Evolutionary conservation across 2,329 filamentous ascomycete genomes (phyloP).

Genomic region (Coniochaeta hoffmannii): DNA sequence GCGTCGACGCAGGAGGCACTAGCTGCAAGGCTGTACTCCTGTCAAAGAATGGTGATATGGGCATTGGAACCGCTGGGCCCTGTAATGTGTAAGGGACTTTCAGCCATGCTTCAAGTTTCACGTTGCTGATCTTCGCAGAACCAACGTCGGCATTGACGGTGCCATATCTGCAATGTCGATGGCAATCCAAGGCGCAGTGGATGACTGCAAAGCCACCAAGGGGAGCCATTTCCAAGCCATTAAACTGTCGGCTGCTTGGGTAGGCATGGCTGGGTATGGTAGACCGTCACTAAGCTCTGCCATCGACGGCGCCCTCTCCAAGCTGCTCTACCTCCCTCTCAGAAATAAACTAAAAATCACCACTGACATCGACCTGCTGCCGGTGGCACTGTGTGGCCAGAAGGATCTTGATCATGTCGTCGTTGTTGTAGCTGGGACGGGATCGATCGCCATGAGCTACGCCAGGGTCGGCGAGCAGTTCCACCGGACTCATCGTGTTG

Average conservation of each 20-base stretch:
- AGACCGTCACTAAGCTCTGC: constrained; percentile 19
- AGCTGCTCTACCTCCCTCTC: constrained; percentile 18
- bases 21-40: constrained; percentile 31
- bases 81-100: constrained; percentile 28
- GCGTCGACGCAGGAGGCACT: constrained; percentile 33
- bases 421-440: constrained; percentile 34
- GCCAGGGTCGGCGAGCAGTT: constrained; percentile 12
- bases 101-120: constrained; percentile 12
- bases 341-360: constrained; percentile 21
- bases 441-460: constrained; percentile 33
- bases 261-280: constrained; percentile 32
- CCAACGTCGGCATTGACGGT: constrained; percentile 19
- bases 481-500: constrained; percentile 23
- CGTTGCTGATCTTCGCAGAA: constrained; percentile 9
- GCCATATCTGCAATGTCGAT: constrained; percentile 17
- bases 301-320: constrained; percentile 19
- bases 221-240: constrained; percentile 5
- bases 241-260: constrained; percentile 24
- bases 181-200: constrained; percentile 18
- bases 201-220: constrained; percentile 8
- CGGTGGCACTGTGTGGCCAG: constrained; percentile 15
- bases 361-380: constrained; percentile 31
- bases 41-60: constrained; percentile 15
- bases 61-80: constrained; percentile 23
- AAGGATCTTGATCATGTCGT: constrained; percentile 16